Evolutionary conservation across 768 basidiomycete species (phyloP).

Genomic region (Tylopilus intermedius): DNA sequence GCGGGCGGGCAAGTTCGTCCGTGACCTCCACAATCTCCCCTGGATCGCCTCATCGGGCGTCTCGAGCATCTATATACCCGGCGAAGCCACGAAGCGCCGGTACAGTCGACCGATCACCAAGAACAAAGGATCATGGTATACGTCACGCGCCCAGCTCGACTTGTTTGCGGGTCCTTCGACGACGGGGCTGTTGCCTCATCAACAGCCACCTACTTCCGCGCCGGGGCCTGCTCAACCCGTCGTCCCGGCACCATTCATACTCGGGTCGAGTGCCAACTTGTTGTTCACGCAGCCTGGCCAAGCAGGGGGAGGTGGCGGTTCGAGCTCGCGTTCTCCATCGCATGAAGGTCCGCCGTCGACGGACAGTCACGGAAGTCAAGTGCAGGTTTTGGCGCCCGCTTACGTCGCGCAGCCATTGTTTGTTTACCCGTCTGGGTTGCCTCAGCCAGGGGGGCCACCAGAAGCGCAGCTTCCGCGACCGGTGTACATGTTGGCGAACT

Average conservation of each 20-base stretch:
- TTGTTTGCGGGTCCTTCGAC: conserved; percentile 31
- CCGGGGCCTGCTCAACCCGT: conserved; percentile 2
- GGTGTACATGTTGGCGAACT: conserved; percentile 28
- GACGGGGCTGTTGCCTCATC: conserved; percentile 24
- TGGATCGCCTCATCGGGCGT: conserved; percentile 45
- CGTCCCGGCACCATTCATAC: conserved; percentile 26
- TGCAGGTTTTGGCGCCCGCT: conserved; percentile 22
- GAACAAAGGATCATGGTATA: conserved; percentile 28
- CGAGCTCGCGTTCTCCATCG: conserved; percentile 27
- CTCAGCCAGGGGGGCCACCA: conserved; percentile 25
- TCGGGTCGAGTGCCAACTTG: conserved; percentile 29
- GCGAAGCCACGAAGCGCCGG: conserved; percentile 27
- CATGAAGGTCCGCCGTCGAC: conserved; percentile 28
- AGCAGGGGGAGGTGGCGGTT: conserved; percentile 8
- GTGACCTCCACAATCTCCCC: conserved; percentile 38
- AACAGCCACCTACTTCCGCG: conserved; percentile 4
- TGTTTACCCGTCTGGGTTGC: conserved; percentile 29
- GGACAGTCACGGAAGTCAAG: conserved; percentile 31
- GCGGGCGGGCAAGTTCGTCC: conserved; percentile 34
- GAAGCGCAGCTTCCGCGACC: conserved; percentile 24
- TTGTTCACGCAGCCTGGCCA: conserved; percentile 23
- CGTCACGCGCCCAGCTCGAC: conserved; percentile 25
- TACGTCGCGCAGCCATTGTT: conserved; percentile 30
- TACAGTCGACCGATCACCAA: conserved; percentile 27
- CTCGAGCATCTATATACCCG: conserved; percentile 46